Evolutionary conservation across 768 basidiomycete species (phyloP).

Genomic region (Suillus subluteus): DNA sequence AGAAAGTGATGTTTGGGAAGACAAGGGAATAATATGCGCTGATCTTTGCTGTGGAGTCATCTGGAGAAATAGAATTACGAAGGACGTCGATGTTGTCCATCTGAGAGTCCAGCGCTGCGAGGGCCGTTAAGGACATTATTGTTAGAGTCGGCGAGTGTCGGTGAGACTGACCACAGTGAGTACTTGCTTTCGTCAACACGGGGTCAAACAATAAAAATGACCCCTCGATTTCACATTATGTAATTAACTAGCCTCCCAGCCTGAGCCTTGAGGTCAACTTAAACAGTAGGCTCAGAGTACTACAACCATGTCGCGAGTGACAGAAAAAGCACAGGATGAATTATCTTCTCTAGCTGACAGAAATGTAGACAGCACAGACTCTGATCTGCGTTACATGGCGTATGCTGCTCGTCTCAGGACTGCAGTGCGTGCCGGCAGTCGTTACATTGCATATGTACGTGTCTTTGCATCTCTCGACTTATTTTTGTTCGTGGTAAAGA

Average conservation of each 20-base stretch:
- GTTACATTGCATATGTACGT: slow-evolving; percentile 80
- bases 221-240: slow-evolving; percentile 22
- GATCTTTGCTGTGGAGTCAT: slow-evolving; percentile 68
- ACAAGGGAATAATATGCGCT: slow-evolving; percentile 93
- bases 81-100: slow-evolving; percentile 3
- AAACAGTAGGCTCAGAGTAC: too few relatives aligned
- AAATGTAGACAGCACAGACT: slow-evolving; percentile 67
- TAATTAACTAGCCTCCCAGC: slow-evolving; percentile 15
- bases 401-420: slow-evolving; percentile 81
- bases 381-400: slow-evolving; percentile 71
- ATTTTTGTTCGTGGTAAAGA: slow-evolving; percentile 19
- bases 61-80: slow-evolving; percentile 10
- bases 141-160: slow-evolving; percentile 10
- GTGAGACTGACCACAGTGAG: neutral
- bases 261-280: too few relatives aligned
- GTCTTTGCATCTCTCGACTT: neutral
- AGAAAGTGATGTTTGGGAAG: slow-evolving; percentile 94
- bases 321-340: slow-evolving; percentile 46
- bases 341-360: slow-evolving; percentile 63
- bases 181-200: slow-evolving; percentile 11
- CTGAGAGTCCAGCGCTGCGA: slow-evolving; percentile 5
- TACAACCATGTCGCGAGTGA: slow-evolving; percentile 15
- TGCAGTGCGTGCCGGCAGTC: slow-evolving; percentile 65
- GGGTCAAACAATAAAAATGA: slow-evolving; percentile 17
- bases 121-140: slow-evolving; percentile 27